phyloP scores from a whole-genome alignment of 257 asterid species.

The Nicotiana obtusifolia region DNA sequence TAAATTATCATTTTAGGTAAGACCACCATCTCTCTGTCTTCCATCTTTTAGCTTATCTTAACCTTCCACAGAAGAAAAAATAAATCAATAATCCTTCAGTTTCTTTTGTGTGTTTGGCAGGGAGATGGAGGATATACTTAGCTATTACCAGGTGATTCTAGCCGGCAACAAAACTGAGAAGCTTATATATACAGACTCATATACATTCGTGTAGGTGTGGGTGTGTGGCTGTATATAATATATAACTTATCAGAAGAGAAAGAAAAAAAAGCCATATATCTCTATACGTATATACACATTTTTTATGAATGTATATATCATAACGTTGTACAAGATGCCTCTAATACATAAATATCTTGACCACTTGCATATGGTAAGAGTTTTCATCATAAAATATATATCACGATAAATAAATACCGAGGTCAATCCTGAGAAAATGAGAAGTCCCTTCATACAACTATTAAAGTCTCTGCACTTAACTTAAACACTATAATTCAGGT shows the following conservation, averaged over 20 bases:
- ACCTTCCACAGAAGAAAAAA: not conserved
- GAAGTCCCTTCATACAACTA: not conserved
- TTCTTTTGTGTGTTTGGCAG: not conserved
- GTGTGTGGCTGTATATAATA: not conserved
- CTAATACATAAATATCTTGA: not conserved
- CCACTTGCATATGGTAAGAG: not conserved
- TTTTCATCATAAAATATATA: not conserved
- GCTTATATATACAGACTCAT: not conserved
- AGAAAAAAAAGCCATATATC: not conserved
- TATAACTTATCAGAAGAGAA: not conserved
- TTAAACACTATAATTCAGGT: not conserved
- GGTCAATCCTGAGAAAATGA: not conserved
- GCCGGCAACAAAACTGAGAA: not conserved
- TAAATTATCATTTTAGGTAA: not conserved
- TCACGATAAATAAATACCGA: not conserved
- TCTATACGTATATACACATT: not conserved
- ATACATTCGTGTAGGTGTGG: not conserved
- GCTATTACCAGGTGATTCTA: not conserved
- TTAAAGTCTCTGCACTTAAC: not conserved
- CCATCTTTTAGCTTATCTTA: constrained; percentile 4
- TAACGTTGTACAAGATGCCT: not conserved
- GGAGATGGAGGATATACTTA: not conserved
- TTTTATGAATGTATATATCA: not conserved
- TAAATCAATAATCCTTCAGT: not conserved
- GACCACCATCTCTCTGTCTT: not conserved